Conservation (phyloP, 495 filamentous ascomycete genomes). For the Halenospora varia region DNA sequence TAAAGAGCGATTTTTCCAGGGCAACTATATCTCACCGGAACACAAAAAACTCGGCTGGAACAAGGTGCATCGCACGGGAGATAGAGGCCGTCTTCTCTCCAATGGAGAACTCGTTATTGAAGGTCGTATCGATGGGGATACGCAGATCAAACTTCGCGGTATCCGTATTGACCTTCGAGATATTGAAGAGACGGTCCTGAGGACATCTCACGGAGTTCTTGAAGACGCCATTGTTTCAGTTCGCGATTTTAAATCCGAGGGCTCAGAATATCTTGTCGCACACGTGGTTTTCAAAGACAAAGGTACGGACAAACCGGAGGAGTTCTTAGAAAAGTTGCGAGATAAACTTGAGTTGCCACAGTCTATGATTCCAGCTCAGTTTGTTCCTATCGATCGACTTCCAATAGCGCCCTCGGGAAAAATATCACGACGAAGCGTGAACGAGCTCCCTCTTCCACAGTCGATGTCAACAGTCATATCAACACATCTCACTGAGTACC, state of each 20-base stretch:
- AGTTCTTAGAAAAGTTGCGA: neutral
- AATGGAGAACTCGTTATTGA: slow-evolving; percentile 34
- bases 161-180: slow-evolving; percentile 49
- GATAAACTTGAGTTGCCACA: neutral
- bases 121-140: slow-evolving; percentile 38
- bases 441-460: neutral
- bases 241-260: neutral
- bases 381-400: slow-evolving; percentile 33
- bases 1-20: neutral
- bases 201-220: slow-evolving; percentile 23
- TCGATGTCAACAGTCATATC: neutral
- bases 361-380: slow-evolving; percentile 27
- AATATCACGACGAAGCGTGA: slow-evolving; percentile 25
- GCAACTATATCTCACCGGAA: slow-evolving; percentile 17
- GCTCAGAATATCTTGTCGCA: neutral
- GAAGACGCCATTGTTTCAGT: slow-evolving; percentile 32
- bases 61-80: slow-evolving; percentile 20
- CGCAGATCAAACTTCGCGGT: slow-evolving; percentile 49
- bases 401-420: slow-evolving; percentile 40
- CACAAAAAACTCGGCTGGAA: slow-evolving; percentile 16
- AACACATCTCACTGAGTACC: slow-evolving; percentile 4
- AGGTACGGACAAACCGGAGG: neutral
- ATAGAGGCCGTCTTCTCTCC: slow-evolving; percentile 15
- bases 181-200: slow-evolving; percentile 36
- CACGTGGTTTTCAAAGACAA: neutral